Evolutionary conservation across 129 eudicot genomes (phyloP).

Genomic region (Saussurea involucrata): DNA sequence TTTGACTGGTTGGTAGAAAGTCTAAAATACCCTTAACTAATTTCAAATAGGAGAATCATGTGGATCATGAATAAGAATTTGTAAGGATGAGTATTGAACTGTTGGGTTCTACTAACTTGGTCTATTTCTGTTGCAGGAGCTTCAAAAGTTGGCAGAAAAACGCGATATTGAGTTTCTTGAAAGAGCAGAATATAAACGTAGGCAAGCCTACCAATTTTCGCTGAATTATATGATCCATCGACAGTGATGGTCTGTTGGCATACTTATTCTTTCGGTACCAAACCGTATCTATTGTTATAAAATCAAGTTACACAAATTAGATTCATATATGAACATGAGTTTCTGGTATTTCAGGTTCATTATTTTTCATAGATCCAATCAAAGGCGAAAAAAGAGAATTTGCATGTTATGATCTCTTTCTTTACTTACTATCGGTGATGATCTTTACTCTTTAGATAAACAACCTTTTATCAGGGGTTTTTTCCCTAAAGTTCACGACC

Average conservation of each 20-base stretch:
- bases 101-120: background rate
- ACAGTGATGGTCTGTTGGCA: background rate
- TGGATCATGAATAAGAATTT: background rate
- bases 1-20: too few species aligned
- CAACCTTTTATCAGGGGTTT: background rate
- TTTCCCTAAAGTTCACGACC: too few species aligned
- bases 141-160: slow-evolving; percentile 74
- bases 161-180: slow-evolving; percentile 46
- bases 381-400: slow-evolving; percentile 4
- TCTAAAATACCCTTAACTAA: too few species aligned
- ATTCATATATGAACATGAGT: background rate
- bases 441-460: too few species aligned
- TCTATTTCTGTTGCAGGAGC: slow-evolving; percentile 47
- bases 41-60: background rate
- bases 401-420: background rate
- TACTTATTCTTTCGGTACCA: slow-evolving; percentile 8
- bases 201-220: slow-evolving; percentile 54
- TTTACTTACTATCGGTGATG: background rate
- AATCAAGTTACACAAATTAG: slow-evolving; percentile 3
- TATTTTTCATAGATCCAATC: background rate
- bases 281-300: slow-evolving; percentile 1
- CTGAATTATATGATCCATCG: slow-evolving; percentile 14
- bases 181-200: slow-evolving; percentile 48
- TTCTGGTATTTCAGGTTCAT: background rate
- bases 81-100: background rate